Evolutionary conservation across 2,329 filamentous ascomycete genomes (phyloP).

Genomic region (Aspergillus niger): DNA sequence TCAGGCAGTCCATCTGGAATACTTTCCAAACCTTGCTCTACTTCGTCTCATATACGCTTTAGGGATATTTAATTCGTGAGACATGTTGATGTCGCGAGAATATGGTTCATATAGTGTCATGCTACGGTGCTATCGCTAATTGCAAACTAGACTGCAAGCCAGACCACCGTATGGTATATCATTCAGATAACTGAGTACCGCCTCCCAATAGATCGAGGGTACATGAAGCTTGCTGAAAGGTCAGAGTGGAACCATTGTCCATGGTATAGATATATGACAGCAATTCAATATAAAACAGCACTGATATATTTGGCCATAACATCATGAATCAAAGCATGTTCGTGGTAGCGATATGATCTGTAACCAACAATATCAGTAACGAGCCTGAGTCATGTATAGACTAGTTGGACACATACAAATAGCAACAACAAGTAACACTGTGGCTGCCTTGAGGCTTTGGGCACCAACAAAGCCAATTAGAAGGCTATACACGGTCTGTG

Average conservation of each 20-base stretch:
- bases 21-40: too few species aligned
- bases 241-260: neutral
- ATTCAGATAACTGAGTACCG: too few species aligned
- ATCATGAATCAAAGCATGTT: neutral
- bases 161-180: too few species aligned
- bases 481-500: slow-evolving; percentile 30
- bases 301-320: neutral
- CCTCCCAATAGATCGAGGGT: neutral
- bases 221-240: neutral
- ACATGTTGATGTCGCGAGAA: too few species aligned
- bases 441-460: slow-evolving; percentile 27
- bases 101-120: too few species aligned
- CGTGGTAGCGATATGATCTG: neutral
- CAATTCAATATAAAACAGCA: neutral
- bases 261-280: neutral
- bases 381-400: neutral
- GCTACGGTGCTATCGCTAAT: too few species aligned
- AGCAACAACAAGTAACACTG: slow-evolving; percentile 22
- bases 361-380: neutral
- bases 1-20: neutral
- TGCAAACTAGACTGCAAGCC: too few species aligned
- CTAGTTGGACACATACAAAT: slow-evolving; percentile 6
- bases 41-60: too few species aligned
- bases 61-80: too few species aligned
- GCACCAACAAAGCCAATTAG: slow-evolving; percentile 27